Percentiles rank a stretch among this genome's conserved stretches.
These are phyloP conservation scores for Barnettozyma sucrosica DNA, from an alignment of 805 yeast genomes.

Conservation along the genomic window DNA sequence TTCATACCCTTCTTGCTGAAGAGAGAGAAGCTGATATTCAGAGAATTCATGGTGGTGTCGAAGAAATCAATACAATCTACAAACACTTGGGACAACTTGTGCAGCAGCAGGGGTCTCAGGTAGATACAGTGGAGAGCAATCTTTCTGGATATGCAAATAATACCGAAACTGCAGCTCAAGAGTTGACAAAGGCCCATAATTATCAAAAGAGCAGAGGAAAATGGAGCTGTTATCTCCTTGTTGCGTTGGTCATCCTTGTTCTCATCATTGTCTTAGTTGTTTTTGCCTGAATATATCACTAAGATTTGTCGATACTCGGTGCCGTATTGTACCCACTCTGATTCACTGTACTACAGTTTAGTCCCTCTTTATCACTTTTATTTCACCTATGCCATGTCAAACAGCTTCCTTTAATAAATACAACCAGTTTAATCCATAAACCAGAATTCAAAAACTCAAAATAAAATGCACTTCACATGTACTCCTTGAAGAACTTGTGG, in stretches of 20 bases:
- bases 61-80: conserved; percentile 81
- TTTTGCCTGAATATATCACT: conserved; percentile 8
- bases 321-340: neutral
- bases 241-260: conserved; percentile 51
- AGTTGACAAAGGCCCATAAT: conserved; percentile 66
- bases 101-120: conserved; percentile 76
- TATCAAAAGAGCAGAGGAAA: conserved; percentile 64
- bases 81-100: conserved; percentile 75
- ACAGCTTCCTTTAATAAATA: neutral
- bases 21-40: conserved; percentile 71
- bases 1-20: conserved; percentile 57
- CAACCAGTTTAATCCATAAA: neutral
- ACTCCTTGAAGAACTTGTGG: conserved; percentile 32
- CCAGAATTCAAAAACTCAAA: neutral
- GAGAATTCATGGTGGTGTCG: conserved; percentile 70
- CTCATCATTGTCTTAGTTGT: conserved; percentile 54
- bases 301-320: neutral
- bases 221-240: conserved; percentile 66
- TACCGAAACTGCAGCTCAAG: conserved; percentile 64
- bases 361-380: neutral
- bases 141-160: conserved; percentile 56
- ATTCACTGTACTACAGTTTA: neutral
- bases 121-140: conserved; percentile 81
- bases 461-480: conserved; percentile 10
- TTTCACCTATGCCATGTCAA: neutral